Evolutionary conservation across 352 stramenopile species (phyloP).

Genomic region (Peronosclerospora sorghi): DNA sequence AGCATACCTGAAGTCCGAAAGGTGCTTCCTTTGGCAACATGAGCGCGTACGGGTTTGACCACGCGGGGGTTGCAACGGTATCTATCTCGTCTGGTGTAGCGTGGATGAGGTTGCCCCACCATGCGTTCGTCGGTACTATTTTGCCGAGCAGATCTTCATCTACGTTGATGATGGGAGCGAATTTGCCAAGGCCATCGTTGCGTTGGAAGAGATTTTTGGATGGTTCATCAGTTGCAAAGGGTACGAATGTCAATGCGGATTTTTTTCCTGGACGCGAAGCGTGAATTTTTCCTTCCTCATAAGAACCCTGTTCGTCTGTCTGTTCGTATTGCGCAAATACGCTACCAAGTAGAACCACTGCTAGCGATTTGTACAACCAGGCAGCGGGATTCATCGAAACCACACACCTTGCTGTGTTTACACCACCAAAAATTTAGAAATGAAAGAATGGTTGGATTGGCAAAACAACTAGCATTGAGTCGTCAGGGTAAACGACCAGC

Average conservation of each 20-base stretch:
- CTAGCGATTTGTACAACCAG: too few species aligned
- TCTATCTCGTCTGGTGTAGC: constrained; percentile 30
- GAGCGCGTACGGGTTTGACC: constrained; percentile 67
- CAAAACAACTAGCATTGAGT: background rate
- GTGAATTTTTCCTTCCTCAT: too few species aligned
- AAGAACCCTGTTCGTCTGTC: too few species aligned
- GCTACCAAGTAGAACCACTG: too few species aligned
- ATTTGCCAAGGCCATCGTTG: constrained; percentile 26
- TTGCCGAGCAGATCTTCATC: constrained; percentile 29
- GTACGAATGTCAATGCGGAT: background rate
- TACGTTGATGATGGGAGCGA: constrained; percentile 58
- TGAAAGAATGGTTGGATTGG: too few species aligned
- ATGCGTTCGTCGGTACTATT: constrained; percentile 72
- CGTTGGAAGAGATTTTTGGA: constrained; percentile 38
- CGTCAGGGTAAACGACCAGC: too few species aligned
- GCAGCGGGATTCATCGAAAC: too few species aligned
- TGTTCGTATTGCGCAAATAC: too few species aligned
- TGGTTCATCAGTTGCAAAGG: constrained; percentile 38
- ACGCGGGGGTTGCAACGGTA: constrained; percentile 43
- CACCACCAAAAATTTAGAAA: too few species aligned
- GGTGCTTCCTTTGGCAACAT: constrained; percentile 39
- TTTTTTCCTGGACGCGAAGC: constrained; percentile 6
- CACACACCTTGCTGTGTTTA: too few species aligned
- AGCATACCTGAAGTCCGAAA: constrained; percentile 49
- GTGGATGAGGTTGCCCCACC: constrained; percentile 76